These are phyloP conservation scores for Naganishia onofrii DNA, from an alignment of 768 basidiomycete species.

Conservation along the genomic window DNA sequence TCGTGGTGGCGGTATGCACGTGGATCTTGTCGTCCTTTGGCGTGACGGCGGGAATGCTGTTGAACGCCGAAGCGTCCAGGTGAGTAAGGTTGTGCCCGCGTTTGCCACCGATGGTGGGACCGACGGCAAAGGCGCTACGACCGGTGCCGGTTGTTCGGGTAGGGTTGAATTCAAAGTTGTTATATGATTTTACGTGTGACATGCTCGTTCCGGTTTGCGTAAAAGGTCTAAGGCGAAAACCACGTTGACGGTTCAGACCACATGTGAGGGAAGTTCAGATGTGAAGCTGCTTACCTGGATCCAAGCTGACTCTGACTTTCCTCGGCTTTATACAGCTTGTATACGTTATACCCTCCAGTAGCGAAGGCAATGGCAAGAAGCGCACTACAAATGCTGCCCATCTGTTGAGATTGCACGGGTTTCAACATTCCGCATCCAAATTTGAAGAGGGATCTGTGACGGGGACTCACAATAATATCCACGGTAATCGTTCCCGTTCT, in stretches of 20 bases:
- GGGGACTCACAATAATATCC: conserved; percentile 9
- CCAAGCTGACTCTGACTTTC: not conserved
- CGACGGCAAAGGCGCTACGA: conserved; percentile 7
- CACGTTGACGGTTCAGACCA: not conserved
- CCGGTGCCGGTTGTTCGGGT: not conserved
- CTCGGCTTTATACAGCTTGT: not conserved
- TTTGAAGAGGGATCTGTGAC: not conserved
- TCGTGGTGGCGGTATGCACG: conserved; percentile 15
- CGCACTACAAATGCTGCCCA: conserved; percentile 7
- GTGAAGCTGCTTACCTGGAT: not conserved
- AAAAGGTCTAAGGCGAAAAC: not conserved
- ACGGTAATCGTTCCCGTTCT: not conserved
- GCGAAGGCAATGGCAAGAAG: conserved; percentile 9
- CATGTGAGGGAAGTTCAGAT: not conserved
- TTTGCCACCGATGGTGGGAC: not conserved
- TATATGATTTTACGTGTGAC: conserved; percentile 20
- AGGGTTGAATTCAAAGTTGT: conserved; percentile 21
- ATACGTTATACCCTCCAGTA: not conserved
- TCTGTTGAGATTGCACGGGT: not conserved
- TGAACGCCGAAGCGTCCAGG: conserved; percentile 17
- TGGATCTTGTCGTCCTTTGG: conserved; percentile 5
- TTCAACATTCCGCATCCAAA: not conserved
- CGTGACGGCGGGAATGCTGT: conserved; percentile 6
- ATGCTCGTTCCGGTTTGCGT: conserved; percentile 9
- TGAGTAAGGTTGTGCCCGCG: conserved; percentile 15